Conservation (phyloP, 305 asterid species). For the Rubia occidens region DNA sequence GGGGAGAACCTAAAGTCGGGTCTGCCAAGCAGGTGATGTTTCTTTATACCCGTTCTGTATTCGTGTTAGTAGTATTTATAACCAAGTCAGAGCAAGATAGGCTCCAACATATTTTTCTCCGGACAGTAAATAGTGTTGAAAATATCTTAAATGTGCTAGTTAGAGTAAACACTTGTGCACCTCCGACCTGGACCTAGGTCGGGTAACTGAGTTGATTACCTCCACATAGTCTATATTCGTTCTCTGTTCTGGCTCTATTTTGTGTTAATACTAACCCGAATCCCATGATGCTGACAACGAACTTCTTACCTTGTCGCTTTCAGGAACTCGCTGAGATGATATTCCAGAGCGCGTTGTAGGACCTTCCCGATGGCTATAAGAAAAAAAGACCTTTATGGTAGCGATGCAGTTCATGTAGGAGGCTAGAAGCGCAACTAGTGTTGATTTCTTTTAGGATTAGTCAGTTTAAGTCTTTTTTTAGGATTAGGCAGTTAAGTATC, state of each 20-base stretch:
- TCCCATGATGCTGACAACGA: not conserved
- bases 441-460: not conserved
- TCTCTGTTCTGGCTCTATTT: not conserved
- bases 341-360: constrained; percentile 20
- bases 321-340: constrained; percentile 26
- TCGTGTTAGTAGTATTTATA: not conserved
- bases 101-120: not conserved
- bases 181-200: no score
- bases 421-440: not conserved
- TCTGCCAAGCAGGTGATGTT: constrained; percentile 78
- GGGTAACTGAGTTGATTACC: no score
- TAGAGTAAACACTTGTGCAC: no score
- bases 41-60: not conserved
- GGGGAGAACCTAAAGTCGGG: constrained; percentile 80
- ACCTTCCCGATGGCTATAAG: not conserved
- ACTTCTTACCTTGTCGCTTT: not conserved
- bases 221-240: not conserved
- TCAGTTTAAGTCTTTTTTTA: no score
- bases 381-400: not conserved
- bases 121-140: not conserved
- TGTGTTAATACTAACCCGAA: not conserved
- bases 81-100: not conserved
- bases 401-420: not conserved
- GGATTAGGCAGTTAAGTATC: no score
- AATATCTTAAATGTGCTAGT: no score